Conservation (phyloP, 805 yeast genomes). For the Metschnikowia gruessii region DNA sequence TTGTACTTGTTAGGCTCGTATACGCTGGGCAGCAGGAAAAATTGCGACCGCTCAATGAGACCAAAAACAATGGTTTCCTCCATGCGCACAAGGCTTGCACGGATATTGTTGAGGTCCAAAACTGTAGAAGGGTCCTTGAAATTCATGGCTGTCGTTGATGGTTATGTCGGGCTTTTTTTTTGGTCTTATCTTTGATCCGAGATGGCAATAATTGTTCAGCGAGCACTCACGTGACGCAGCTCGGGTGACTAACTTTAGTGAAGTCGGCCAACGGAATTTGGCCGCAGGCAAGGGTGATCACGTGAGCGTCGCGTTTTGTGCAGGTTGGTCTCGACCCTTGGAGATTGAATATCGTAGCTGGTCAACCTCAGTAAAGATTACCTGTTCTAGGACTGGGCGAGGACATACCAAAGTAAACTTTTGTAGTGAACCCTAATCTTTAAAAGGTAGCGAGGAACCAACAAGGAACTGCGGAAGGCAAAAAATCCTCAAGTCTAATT, state of each 20-base stretch:
- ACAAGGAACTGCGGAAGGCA: too few relatives aligned
- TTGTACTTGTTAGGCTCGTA: constrained; percentile 56
- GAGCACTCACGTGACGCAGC: neutral
- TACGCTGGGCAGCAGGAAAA: constrained; percentile 68
- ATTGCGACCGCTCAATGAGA: constrained; percentile 90
- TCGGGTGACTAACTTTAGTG: neutral
- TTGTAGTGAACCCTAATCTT: too few relatives aligned
- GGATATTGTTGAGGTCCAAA: constrained; percentile 73
- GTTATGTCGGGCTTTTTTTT: neutral
- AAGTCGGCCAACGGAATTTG: too few relatives aligned
- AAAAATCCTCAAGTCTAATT: too few relatives aligned
- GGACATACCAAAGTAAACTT: too few relatives aligned
- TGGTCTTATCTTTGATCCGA: constrained; percentile 1
- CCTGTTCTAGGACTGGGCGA: too few relatives aligned
- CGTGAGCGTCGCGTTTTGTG: too few relatives aligned
- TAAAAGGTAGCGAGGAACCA: too few relatives aligned
- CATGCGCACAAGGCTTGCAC: constrained; percentile 84
- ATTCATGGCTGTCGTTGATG: constrained; percentile 53
- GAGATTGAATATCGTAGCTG: too few relatives aligned
- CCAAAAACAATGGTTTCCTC: constrained; percentile 94
- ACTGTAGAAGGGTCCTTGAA: constrained; percentile 81
- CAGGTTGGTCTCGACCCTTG: too few relatives aligned
- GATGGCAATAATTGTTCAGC: neutral
- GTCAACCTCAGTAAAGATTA: too few relatives aligned
- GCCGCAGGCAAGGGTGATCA: too few relatives aligned